Percentiles rank a stretch among this genome's conserved stretches.
These are phyloP conservation scores for Mycocentrospora acerina DNA, from an alignment of 2,329 filamentous ascomycete genomes.

Conservation along the genomic window DNA sequence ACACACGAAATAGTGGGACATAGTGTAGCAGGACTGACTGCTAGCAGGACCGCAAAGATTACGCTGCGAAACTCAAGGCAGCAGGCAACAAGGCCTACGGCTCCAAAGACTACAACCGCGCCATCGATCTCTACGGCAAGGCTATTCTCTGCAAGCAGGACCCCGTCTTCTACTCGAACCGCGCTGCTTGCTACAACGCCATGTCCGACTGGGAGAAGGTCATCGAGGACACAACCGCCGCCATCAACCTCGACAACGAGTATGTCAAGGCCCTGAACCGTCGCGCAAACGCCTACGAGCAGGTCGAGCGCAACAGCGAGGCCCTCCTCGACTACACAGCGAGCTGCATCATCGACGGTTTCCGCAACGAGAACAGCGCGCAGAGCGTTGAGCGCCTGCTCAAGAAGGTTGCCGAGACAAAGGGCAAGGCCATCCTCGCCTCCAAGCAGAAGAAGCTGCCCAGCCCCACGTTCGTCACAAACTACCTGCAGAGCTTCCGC, in stretches of 20 bases:
- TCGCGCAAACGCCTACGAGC: conserved; percentile 93
- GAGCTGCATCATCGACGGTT: conserved; percentile 97
- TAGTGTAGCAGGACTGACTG: conserved; percentile 23
- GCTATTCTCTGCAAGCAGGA: conserved; percentile 97
- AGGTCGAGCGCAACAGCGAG: conserved; percentile 86
- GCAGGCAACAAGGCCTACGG: conserved; percentile 96
- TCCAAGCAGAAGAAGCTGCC: conserved; percentile 83
- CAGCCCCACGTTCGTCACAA: conserved; percentile 94
- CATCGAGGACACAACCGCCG: conserved; percentile 93
- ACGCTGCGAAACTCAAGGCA: conserved; percentile 88
- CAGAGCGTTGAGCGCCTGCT: conserved; percentile 88
- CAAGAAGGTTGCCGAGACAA: conserved; percentile 95
- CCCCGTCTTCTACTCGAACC: conserved; percentile 98
- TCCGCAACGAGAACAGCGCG: conserved; percentile 87
- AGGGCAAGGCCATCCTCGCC: conserved; percentile 84
- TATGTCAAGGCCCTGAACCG: conserved; percentile 98
- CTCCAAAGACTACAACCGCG: conserved; percentile 87
- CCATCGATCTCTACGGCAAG: conserved; percentile 93
- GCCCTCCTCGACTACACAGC: conserved; percentile 96
- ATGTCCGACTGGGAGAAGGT: conserved; percentile 93
- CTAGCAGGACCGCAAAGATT: conserved; percentile 76
- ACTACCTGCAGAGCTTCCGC: conserved; percentile 98
- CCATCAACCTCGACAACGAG: conserved; percentile 87
- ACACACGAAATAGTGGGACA: no score
- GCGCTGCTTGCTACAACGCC: conserved; percentile 95